Conservation (phyloP, 2,329 filamentous ascomycete species). For the Fusarium guadeloupense region DNA sequence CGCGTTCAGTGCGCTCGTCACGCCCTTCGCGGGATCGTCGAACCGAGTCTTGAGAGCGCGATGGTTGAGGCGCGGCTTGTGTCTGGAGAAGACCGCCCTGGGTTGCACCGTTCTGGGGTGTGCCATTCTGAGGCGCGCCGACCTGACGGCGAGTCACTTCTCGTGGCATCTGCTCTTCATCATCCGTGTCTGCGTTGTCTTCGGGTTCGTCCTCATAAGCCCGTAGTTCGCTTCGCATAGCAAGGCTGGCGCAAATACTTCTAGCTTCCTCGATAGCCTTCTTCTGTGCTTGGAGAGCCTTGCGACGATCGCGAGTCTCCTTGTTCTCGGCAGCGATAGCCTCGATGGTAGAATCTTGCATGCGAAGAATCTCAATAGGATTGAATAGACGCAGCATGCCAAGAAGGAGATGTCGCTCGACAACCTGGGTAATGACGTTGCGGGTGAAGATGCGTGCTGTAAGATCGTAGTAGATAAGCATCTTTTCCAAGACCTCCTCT, state of each 20-base stretch:
- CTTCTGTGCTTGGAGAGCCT: slow-evolving; percentile 59
- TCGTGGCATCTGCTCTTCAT: slow-evolving; percentile 38
- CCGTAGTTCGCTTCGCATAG: slow-evolving; percentile 62
- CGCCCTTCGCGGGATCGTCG: slow-evolving; percentile 39
- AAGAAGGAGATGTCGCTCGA: slow-evolving; percentile 60
- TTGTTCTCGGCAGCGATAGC: slow-evolving; percentile 63
- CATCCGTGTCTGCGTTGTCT: slow-evolving; percentile 45
- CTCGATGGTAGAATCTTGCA: slow-evolving; percentile 57
- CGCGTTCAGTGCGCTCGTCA: slow-evolving; percentile 35
- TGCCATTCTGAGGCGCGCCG: slow-evolving; percentile 23
- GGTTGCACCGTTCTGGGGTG: slow-evolving; percentile 22
- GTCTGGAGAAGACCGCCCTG: slow-evolving; percentile 29
- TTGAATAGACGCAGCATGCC: slow-evolving; percentile 63
- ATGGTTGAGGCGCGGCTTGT: slow-evolving; percentile 19
- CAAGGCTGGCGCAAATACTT: slow-evolving; percentile 59
- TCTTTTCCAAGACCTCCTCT: slow-evolving; percentile 64
- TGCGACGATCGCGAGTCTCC: slow-evolving; percentile 60
- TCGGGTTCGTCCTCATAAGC: slow-evolving; percentile 51
- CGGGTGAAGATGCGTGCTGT: slow-evolving; percentile 62
- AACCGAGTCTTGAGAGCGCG: slow-evolving; percentile 33
- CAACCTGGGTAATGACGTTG: slow-evolving; percentile 62
- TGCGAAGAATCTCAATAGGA: slow-evolving; percentile 60
- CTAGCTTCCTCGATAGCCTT: slow-evolving; percentile 61
- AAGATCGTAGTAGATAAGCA: slow-evolving; percentile 65
- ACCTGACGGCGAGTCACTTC: slow-evolving; percentile 31